Base-by-base conservation (phyloP, 495 filamentous ascomycete genomes). In the Talaromyces borbonicus region DNA sequence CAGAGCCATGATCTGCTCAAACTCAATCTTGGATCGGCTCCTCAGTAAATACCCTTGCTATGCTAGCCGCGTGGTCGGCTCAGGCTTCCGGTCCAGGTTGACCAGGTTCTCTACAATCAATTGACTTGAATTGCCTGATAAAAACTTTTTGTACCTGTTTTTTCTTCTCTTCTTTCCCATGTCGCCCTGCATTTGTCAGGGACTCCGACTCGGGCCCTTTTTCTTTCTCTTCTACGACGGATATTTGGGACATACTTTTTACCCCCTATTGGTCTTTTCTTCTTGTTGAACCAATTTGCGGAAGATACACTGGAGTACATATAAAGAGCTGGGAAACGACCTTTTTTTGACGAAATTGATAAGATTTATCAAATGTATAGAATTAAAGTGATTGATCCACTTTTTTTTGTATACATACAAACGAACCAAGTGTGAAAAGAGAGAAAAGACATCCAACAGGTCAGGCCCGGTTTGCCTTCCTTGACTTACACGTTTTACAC, bases 1-100 rank as follows among this genome's bases (percentile, higher is more conserved):
- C 61, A 60, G 23, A 62, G 68, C 48, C 40, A 65, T 54, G 69
- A 63, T 45, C 52, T 51, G 37, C 60, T 71, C 40, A 53, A 51
- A 18, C 38, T 71, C 40, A 60, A 42, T 37, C 51, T 68, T 19
- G 66, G 66, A 43, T 38, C 35, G 19, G 1, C 7, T 12, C 1
- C n/a, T 22, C 4, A 4, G 14, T 38, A 38, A 36, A 22, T 20
- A 11, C 7, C 16, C 15, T 36, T 14, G 19, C 16, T 38, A 23
- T 22, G 3, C 24, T 8, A 14, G 20, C n/a, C 24, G 11, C 5
- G 9, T 41, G 20, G 3, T 2, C 11, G 15, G 23, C 33, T n/a
- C 19, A 18, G 3, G 23, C 38, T n/a, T n/a, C 3, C 14, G 38
- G 38, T 41, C 38, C 38, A 25, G 38, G 38, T 41, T 3, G 38